Conservation (phyloP, 2,329 filamentous ascomycete species). For the Hypoxylon sp. region DNA sequence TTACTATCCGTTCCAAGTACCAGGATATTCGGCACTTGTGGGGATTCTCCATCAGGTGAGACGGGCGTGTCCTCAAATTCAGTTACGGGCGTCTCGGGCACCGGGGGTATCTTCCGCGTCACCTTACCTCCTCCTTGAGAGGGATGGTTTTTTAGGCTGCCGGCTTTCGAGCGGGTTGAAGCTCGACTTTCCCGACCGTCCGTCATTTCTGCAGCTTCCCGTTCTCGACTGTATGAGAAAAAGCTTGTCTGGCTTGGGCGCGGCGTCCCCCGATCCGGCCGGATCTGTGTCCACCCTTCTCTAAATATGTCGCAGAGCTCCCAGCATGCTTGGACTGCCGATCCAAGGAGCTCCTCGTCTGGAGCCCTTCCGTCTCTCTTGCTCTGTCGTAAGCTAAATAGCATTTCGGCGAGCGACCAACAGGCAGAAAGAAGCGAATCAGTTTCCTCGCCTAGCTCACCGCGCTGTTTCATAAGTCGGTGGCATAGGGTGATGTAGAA, state of each 20-base stretch:
- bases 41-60: constrained; percentile 82
- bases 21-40: constrained; percentile 87
- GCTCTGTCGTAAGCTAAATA: constrained; percentile 90
- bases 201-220: constrained; percentile 53
- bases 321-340: constrained; percentile 94
- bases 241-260: constrained; percentile 85
- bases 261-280: constrained; percentile 88
- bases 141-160: constrained; percentile 64
- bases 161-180: constrained; percentile 68
- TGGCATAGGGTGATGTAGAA: constrained; percentile 97
- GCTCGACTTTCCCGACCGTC: constrained; percentile 65
- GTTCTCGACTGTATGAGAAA: constrained; percentile 65
- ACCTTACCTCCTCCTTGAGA: constrained; percentile 60
- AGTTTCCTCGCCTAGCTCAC: constrained; percentile 82
- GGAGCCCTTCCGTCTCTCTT: constrained; percentile 78
- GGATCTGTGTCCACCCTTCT: constrained; percentile 90
- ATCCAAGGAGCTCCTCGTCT: constrained; percentile 88
- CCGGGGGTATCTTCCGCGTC: constrained; percentile 63
- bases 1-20: constrained; percentile 80
- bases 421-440: constrained; percentile 88
- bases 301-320: constrained; percentile 94
- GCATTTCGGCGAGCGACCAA: constrained; percentile 92
- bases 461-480: constrained; percentile 94
- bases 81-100: constrained; percentile 92
- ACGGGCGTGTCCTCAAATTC: constrained; percentile 93